Percentiles rank a stretch among this genome's conserved stretches.
phyloP scores from a whole-genome alignment of 345 rosid genomes.

The Lepidium aucheri region DNA sequence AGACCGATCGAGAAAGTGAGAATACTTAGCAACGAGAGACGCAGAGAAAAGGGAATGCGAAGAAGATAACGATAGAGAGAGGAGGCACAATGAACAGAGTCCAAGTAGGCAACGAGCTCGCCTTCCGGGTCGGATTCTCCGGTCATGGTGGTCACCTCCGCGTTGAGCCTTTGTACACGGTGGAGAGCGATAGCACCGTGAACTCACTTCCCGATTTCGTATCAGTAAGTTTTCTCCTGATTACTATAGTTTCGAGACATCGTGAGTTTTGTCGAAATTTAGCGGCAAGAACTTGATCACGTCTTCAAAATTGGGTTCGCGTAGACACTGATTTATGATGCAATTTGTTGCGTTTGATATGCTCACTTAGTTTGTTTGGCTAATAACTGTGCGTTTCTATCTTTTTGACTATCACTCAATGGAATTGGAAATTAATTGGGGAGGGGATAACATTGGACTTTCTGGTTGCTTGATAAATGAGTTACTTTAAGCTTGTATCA shows the following conservation, averaged over 20 bases:
- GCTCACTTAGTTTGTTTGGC: neutral
- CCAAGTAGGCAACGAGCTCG: constrained; percentile 57
- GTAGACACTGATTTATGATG: neutral
- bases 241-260: neutral
- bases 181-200: constrained; percentile 52
- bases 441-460: neutral
- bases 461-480: neutral
- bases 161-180: constrained; percentile 73
- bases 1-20: constrained; percentile 2
- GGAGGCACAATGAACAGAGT: constrained; percentile 45
- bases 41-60: constrained; percentile 5
- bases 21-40: neutral
- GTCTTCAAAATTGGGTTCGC: neutral
- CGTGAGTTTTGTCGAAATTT: neutral
- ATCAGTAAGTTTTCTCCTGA: constrained; percentile 39
- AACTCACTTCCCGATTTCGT: constrained; percentile 76
- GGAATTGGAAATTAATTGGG: neutral
- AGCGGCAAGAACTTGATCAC: neutral
- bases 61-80: neutral
- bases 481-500: neutral
- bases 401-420: neutral
- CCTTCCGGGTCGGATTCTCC: constrained; percentile 83
- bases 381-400: neutral
- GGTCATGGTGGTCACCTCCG: constrained; percentile 91
- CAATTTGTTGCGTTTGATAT: neutral